Evolutionary conservation across 1,284 basidiomycete species (phyloP), one percentile per base, ranked within the genome.

Genomic region (Agaricales sp.): DNA sequence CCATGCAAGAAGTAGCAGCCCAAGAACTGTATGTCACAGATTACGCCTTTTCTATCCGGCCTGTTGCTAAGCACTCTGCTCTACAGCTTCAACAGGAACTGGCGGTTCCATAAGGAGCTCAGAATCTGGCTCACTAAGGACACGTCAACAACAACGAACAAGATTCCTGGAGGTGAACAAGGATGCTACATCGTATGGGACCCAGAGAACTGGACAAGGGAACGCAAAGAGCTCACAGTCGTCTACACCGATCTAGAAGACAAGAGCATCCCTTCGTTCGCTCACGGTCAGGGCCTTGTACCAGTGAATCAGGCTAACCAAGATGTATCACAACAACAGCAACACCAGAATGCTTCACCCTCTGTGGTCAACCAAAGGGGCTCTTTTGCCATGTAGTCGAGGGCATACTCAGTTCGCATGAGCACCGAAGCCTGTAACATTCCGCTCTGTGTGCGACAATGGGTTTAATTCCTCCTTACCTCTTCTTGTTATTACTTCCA

Each of bases 71-170:
- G 24, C 37, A 47, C 46, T 30, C 51, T 49, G 25, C 50, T 14
- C 22, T 46, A 38, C 58, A 93, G 91, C 60, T 96, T 86, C 72
- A 91, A 92, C 65, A 85, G 95, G 56, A 95, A 95, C 67, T 99
- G 95, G 95, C 75, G 95, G 57, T 99, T 90, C 68, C 94, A 98
- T 78, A 97, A 94, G 66, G 92, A 95, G 58, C 74, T 93, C 53
- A 84, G 89, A 53, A 71, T 95, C 55, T 99, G 95, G 95, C 80
- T 98, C 63, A 96, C 92, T 46, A 96, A 95, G 64, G 92, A 96
- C 66, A 82, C 78, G 44, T 87, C 84, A 30, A 86, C 85, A 43
- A 75, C 84, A 53, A 82, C 87, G 19, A 86, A 86, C 60, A 94
- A 95, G 69, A 85, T 92, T 22, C 79, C 77, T n/a, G 87, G 87